These are phyloP conservation scores for Trichoderma citrinoviride DNA, from an alignment of 2,329 filamentous ascomycete species.

Conservation along the genomic window DNA sequence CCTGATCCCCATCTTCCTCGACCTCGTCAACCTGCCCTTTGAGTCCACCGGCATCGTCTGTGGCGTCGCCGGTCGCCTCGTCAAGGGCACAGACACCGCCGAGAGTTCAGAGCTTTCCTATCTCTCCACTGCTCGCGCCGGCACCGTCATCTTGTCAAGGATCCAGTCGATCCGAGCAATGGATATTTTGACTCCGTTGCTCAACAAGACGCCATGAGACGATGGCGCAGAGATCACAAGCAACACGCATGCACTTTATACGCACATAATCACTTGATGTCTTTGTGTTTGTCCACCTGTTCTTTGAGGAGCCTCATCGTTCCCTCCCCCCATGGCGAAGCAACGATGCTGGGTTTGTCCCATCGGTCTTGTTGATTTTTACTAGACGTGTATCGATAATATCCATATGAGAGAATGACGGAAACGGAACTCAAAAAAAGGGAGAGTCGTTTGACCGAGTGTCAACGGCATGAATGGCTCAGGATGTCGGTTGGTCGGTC, in stretches of 20 bases:
- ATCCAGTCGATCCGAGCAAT: conserved; percentile 73
- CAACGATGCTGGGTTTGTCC: background rate
- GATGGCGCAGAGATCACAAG: background rate
- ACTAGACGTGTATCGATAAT: background rate
- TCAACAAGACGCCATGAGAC: conserved; percentile 37
- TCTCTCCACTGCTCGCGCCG: conserved; percentile 81
- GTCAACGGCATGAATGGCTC: background rate
- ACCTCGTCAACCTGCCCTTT: conserved; percentile 74
- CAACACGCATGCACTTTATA: background rate
- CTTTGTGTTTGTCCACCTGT: no score
- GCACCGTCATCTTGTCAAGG: conserved; percentile 80
- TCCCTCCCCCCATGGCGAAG: no score
- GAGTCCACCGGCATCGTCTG: conserved; percentile 95
- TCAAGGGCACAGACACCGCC: conserved; percentile 62
- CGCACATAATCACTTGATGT: background rate
- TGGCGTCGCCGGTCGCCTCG: conserved; percentile 80
- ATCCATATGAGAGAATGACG: background rate
- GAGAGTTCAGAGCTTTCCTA: conserved; percentile 78
- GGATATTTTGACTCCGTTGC: conserved; percentile 59
- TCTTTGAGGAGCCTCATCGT: background rate
- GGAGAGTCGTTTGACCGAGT: background rate
- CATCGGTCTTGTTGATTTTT: background rate
- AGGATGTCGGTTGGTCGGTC: conserved; percentile 7
- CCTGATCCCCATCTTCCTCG: conserved; percentile 82
- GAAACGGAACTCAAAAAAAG: background rate